phyloP scores from a whole-genome alignment of 495 filamentous ascomycete species.

The Podospora conica region DNA sequence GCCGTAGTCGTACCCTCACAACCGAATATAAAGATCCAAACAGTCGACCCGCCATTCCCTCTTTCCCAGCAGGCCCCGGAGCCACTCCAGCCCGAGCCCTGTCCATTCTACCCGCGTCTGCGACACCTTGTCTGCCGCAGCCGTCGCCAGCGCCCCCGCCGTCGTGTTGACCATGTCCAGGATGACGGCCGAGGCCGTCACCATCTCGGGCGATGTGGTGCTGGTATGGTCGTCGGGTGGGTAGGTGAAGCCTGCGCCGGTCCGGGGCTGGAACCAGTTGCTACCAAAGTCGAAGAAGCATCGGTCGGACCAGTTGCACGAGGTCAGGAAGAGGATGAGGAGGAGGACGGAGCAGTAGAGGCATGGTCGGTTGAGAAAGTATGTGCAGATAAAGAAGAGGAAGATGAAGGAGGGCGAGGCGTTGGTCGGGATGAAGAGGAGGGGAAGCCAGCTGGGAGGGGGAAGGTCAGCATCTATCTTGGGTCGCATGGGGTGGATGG shows the following conservation, averaged over 20 bases:
- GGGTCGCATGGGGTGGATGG: neutral
- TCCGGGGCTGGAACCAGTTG: constrained; percentile 75
- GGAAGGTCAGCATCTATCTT: constrained; percentile 5
- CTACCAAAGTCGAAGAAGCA: constrained; percentile 80
- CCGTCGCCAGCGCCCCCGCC: constrained; percentile 57
- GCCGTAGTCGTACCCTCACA: constrained; percentile 34
- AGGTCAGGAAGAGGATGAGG: constrained; percentile 79
- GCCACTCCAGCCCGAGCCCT: constrained; percentile 75
- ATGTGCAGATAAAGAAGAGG: constrained; percentile 83
- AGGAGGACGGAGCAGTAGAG: constrained; percentile 87
- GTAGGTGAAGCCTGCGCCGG: constrained; percentile 18
- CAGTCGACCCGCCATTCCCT: constrained; percentile 81
- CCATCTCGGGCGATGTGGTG: constrained; percentile 28
- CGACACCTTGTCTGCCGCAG: constrained; percentile 58
- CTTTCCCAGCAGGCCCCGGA: constrained; percentile 65
- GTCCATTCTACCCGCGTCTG: constrained; percentile 61
- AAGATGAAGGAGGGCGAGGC: constrained; percentile 81
- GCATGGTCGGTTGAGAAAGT: constrained; percentile 83
- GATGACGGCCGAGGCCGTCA: constrained; percentile 32
- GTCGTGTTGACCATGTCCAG: constrained; percentile 65
- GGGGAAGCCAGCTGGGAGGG: constrained; percentile 55
- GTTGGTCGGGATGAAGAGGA: constrained; percentile 71
- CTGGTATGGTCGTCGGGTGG: constrained; percentile 25
- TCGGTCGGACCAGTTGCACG: constrained; percentile 84
- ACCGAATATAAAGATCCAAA: constrained; percentile 70